These are phyloP conservation scores for Penicillium sp. DNA, from an alignment of 2,329 filamentous ascomycete species.

Conservation along the genomic window DNA sequence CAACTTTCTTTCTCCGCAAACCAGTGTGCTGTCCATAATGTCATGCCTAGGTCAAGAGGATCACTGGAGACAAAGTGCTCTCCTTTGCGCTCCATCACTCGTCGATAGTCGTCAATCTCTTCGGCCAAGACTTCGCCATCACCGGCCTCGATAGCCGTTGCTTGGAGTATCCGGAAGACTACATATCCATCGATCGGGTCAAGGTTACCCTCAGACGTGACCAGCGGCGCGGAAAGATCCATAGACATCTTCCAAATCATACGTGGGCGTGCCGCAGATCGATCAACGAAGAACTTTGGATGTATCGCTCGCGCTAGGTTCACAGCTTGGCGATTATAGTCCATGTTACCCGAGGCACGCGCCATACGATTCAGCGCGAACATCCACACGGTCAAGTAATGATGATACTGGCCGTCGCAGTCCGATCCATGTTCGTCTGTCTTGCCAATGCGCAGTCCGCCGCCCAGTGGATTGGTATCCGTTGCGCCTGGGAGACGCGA, in stretches of 20 bases:
- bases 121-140: conserved; percentile 36
- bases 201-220: conserved; percentile 50
- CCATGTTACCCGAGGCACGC: conserved; percentile 42
- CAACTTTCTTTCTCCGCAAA: conserved; percentile 45
- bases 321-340: conserved; percentile 49
- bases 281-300: conserved; percentile 46
- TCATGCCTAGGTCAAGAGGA: conserved; percentile 55
- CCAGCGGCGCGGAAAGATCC: conserved; percentile 46
- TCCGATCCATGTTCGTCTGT: conserved; percentile 45
- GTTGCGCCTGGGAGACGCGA: conserved; percentile 48
- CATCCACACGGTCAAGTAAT: conserved; percentile 59
- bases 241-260: conserved; percentile 55
- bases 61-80: conserved; percentile 45
- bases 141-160: conserved; percentile 31
- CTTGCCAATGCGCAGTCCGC: conserved; percentile 56
- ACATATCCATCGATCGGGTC: conserved; percentile 54
- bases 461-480: conserved; percentile 47
- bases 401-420: conserved; percentile 56
- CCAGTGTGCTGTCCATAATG: conserved; percentile 53
- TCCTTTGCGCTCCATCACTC: conserved; percentile 45
- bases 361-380: conserved; percentile 54
- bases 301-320: conserved; percentile 51
- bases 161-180: conserved; percentile 47
- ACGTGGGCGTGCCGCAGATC: conserved; percentile 28
- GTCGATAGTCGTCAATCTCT: conserved; percentile 51